These are phyloP conservation scores for Fusarium gaditjirri DNA, from an alignment of 2,329 filamentous ascomycete species.

Conservation along the genomic window DNA sequence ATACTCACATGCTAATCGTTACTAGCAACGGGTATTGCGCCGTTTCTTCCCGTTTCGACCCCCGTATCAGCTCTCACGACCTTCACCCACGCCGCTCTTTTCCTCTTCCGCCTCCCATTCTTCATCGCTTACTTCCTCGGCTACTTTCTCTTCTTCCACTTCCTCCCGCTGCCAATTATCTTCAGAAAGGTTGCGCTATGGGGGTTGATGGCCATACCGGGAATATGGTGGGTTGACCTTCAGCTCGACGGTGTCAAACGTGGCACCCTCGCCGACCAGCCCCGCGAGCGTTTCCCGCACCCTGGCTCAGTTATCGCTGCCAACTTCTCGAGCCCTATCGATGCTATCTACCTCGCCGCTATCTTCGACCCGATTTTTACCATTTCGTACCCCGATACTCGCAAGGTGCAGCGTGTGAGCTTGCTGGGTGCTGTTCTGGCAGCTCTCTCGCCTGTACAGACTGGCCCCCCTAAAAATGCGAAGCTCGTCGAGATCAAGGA, in stretches of 20 bases:
- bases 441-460: slow-evolving; percentile 71
- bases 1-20: slow-evolving; percentile 19
- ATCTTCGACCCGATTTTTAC: slow-evolving; percentile 98
- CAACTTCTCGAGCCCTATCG: slow-evolving; percentile 91
- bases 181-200: slow-evolving; percentile 87
- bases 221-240: slow-evolving; percentile 98
- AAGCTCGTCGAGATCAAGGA: slow-evolving; percentile 69
- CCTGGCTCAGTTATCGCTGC: slow-evolving; percentile 86
- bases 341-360: slow-evolving; percentile 91
- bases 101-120: slow-evolving; percentile 82
- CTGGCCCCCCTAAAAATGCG: slow-evolving; percentile 56
- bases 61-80: slow-evolving; percentile 71
- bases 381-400: slow-evolving; percentile 78
- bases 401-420: slow-evolving; percentile 79
- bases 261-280: slow-evolving; percentile 83
- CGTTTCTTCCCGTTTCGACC: slow-evolving; percentile 86
- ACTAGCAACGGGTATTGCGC: slow-evolving; percentile 91
- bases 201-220: slow-evolving; percentile 86
- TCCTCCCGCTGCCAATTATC: slow-evolving; percentile 72
- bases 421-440: slow-evolving; percentile 79
- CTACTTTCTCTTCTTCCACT: slow-evolving; percentile 86
- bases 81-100: slow-evolving; percentile 76
- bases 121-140: slow-evolving; percentile 73
- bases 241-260: slow-evolving; percentile 96
- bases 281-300: slow-evolving; percentile 78